Conservation (phyloP, 345 rosid genomes). For the Eucalyptus victrix region DNA sequence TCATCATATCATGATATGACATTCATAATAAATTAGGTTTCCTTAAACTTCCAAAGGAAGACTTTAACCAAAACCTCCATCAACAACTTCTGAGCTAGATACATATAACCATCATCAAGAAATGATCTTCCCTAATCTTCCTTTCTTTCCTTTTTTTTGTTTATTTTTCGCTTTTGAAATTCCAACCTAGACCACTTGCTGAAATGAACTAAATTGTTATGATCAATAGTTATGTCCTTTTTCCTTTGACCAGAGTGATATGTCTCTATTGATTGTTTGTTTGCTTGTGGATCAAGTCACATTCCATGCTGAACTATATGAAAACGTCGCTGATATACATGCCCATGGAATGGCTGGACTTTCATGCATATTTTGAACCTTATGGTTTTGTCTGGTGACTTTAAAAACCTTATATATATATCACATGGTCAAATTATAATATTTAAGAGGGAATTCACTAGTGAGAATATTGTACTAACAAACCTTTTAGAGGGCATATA, state of each 20-base stretch:
- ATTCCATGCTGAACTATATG: neutral
- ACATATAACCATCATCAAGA: fast-evolving
- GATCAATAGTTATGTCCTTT: neutral
- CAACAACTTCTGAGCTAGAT: neutral
- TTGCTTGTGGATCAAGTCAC: neutral
- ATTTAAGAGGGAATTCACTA: neutral
- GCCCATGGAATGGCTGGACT: neutral
- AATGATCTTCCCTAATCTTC: neutral
- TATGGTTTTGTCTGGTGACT: neutral
- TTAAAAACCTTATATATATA: too few species aligned
- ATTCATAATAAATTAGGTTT: neutral
- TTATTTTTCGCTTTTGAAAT: neutral
- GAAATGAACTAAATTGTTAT: neutral
- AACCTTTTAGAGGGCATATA: neutral
- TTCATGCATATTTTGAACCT: neutral
- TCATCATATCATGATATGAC: neutral
- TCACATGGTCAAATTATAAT: too few species aligned
- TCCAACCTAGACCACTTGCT: neutral
- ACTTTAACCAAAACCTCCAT: neutral
- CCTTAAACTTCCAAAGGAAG: neutral
- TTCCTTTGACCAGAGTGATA: neutral
- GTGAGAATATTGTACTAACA: neutral
- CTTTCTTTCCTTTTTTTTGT: neutral
- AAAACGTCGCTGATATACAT: neutral
- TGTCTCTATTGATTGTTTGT: neutral